These are phyloP conservation scores for Halophytophthora batemanensis DNA, from an alignment of 352 stramenopile genomes.

Conservation along the genomic window DNA sequence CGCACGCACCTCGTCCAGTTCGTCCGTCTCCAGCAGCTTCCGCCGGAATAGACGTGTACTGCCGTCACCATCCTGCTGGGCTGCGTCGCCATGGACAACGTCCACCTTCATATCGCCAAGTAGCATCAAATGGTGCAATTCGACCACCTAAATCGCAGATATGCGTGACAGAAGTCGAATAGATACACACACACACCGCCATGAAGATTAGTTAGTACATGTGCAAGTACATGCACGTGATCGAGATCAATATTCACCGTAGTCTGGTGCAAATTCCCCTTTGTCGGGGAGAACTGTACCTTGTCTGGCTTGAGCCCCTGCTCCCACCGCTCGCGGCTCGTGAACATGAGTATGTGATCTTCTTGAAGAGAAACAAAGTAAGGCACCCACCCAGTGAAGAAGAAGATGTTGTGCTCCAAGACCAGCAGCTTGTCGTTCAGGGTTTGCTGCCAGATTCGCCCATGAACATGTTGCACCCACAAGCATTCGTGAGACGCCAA, in stretches of 20 bases:
- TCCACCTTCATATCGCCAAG: slow-evolving; percentile 88
- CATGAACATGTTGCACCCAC: slow-evolving; percentile 1
- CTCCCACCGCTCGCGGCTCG: slow-evolving; percentile 78
- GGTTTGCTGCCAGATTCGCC: slow-evolving; percentile 54
- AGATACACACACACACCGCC: too few species aligned
- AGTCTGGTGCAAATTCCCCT: background rate
- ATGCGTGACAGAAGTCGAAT: background rate
- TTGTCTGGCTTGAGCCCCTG: slow-evolving; percentile 80
- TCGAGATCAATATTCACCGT: too few species aligned
- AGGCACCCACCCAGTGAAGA: slow-evolving; percentile 72
- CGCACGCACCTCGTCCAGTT: slow-evolving; percentile 66
- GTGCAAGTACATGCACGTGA: background rate
- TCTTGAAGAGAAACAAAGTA: slow-evolving; percentile 86
- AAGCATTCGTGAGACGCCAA: too few species aligned
- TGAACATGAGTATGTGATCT: slow-evolving; percentile 75
- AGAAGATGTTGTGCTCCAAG: slow-evolving; percentile 81
- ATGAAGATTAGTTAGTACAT: background rate
- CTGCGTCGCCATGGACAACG: slow-evolving; percentile 28
- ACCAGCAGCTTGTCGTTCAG: slow-evolving; percentile 83
- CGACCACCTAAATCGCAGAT: slow-evolving; percentile 46
- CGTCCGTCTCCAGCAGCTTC: slow-evolving; percentile 72
- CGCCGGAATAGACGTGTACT: slow-evolving; percentile 61
- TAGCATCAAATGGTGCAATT: slow-evolving; percentile 66
- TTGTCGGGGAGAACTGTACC: slow-evolving; percentile 18
- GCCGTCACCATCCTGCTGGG: slow-evolving; percentile 21